Percentiles rank a stretch among this genome's conserved stretches.
These are phyloP conservation scores for Hyphodiscus hymeniophilus DNA, from an alignment of 495 filamentous ascomycete species.

Conservation along the genomic window DNA sequence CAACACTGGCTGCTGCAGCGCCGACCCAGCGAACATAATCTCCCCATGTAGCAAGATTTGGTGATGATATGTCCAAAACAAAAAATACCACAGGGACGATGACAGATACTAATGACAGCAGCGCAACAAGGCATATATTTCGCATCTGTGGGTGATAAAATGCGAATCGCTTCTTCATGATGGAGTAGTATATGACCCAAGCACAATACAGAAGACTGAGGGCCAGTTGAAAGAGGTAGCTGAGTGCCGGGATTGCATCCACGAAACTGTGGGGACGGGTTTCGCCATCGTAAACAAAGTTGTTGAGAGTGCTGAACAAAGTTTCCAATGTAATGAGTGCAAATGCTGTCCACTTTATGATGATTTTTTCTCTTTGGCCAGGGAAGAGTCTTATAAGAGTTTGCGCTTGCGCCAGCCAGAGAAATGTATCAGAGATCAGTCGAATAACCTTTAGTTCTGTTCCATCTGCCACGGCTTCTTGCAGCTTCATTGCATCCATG, in stretches of 20 bases:
- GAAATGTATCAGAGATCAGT: constrained; percentile 86
- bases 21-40: constrained; percentile 98
- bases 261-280: constrained; percentile 64
- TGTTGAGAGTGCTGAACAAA: constrained; percentile 80
- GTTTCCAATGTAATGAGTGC: constrained; percentile 85
- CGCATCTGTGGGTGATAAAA: constrained; percentile 91
- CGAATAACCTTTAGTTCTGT: constrained; percentile 80
- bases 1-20: constrained; percentile 88
- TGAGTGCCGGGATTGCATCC: constrained; percentile 85
- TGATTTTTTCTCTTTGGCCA: constrained; percentile 90
- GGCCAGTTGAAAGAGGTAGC: constrained; percentile 87
- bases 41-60: constrained; percentile 87
- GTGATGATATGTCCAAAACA: constrained; percentile 82
- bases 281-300: constrained; percentile 58
- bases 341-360: constrained; percentile 98
- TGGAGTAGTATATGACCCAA: constrained; percentile 91
- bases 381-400: constrained; percentile 93
- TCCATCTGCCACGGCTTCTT: constrained; percentile 67
- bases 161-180: constrained; percentile 86
- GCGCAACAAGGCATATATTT: constrained; percentile 80
- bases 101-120: constrained; percentile 69
- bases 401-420: constrained; percentile 96
- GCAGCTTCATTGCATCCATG: constrained; percentile 62
- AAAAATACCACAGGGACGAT: constrained; percentile 94
- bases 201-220: constrained; percentile 85